Evolutionary conservation across 129 eudicot genomes (phyloP).

Genomic region (Deinandra increscens): DNA sequence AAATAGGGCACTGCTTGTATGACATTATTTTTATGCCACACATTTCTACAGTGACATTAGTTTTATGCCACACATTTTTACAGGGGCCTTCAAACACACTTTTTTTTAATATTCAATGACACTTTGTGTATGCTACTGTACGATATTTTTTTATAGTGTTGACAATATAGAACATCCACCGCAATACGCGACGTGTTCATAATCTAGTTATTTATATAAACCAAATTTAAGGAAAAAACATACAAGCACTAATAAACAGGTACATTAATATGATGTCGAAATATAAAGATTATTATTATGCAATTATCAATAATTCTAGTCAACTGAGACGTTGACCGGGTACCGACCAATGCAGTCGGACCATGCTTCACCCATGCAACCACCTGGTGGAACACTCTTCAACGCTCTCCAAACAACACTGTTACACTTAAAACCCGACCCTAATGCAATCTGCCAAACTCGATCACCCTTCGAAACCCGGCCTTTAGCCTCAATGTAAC

Average conservation of each 20-base stretch:
- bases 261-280: not conserved
- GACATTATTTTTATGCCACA: no score
- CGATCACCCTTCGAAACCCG: slow-evolving; percentile 5
- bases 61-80: no score
- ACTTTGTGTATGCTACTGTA: no score
- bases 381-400: slow-evolving; percentile 10
- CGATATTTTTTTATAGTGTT: no score
- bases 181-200: no score
- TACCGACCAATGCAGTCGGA: slow-evolving; percentile 4
- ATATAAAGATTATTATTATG: no score
- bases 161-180: no score
- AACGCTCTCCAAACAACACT: slow-evolving; percentile 18
- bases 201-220: no score
- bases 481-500: slow-evolving; percentile 12
- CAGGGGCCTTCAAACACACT: no score
- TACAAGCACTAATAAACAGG: not conserved
- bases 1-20: no score
- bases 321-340: slow-evolving; percentile 13
- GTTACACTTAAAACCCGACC: slow-evolving; percentile 22
- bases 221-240: not conserved
- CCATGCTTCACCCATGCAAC: slow-evolving; percentile 18
- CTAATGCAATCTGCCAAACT: slow-evolving; percentile 22
- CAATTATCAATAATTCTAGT: not conserved
- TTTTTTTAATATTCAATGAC: no score
- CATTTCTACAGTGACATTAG: no score